These are phyloP conservation scores for Blastobotrys persicus DNA, from an alignment of 1,139 yeast species.

Conservation along the genomic window DNA sequence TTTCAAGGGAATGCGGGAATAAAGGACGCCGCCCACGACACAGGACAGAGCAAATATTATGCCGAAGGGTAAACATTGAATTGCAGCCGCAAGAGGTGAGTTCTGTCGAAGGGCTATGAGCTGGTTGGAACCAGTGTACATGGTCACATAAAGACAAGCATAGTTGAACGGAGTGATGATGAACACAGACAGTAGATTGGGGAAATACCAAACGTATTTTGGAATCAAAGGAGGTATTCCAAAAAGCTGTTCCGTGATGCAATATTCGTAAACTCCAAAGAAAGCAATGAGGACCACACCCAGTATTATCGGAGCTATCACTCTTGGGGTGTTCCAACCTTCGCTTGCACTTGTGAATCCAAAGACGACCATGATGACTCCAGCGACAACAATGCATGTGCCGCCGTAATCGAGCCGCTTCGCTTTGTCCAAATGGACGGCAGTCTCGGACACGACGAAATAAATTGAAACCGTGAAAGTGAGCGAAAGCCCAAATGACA, in stretches of 20 bases:
- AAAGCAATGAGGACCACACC: constrained; percentile 23
- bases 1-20: constrained; percentile 20
- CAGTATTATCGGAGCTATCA: constrained; percentile 24
- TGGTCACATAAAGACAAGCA: constrained; percentile 18
- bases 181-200: constrained; percentile 21
- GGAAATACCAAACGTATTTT: constrained; percentile 21
- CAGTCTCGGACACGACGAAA: constrained; percentile 30
- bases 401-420: constrained; percentile 35
- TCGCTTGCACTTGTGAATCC: constrained; percentile 33
- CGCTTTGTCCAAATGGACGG: constrained; percentile 24
- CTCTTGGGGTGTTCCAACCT: constrained; percentile 29
- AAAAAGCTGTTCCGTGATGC: constrained; percentile 13
- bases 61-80: constrained; percentile 32
- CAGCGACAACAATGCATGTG: constrained; percentile 30
- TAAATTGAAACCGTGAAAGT: constrained; percentile 22
- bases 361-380: constrained; percentile 32
- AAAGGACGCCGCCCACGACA: constrained; percentile 23
- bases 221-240: constrained; percentile 26
- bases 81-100: constrained; percentile 33
- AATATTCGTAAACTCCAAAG: constrained; percentile 25
- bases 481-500: constrained; percentile 31
- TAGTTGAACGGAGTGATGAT: constrained; percentile 4
- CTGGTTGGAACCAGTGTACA: constrained; percentile 21
- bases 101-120: constrained; percentile 21
- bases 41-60: constrained; percentile 27